Evolutionary conservation across 2,329 filamentous ascomycete species (phyloP).

Genomic region (Eutypella sp.): DNA sequence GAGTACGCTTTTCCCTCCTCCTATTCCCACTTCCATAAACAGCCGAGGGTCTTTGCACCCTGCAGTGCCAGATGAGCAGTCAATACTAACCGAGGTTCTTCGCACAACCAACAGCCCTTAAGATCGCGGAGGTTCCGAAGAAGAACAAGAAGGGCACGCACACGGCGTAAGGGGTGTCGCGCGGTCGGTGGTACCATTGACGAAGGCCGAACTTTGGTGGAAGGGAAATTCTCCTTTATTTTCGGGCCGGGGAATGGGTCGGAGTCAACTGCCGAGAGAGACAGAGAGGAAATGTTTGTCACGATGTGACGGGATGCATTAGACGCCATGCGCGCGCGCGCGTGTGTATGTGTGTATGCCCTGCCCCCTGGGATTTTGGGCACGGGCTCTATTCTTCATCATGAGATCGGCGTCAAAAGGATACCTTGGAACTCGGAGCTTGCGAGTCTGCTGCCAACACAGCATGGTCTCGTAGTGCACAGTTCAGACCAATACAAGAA

Average conservation of each 20-base stretch:
- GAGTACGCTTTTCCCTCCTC: conserved; percentile 57
- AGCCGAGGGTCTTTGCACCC: too few species aligned
- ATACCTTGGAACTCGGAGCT: conserved; percentile 47
- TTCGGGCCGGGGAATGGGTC: too few species aligned
- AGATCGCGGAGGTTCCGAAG: conserved; percentile 51
- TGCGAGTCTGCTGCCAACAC: conserved; percentile 25
- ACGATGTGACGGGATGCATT: conserved; percentile 1
- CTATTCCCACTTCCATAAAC: not conserved
- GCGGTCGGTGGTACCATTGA: not conserved
- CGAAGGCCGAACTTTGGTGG: too few species aligned
- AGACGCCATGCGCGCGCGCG: too few species aligned
- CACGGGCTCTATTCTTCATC: conserved; percentile 28
- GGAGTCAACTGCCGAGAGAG: not conserved
- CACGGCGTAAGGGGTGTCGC: conserved; percentile 27
- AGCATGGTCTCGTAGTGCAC: conserved; percentile 26
- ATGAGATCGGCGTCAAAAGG: conserved; percentile 52
- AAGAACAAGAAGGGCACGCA: conserved; percentile 46
- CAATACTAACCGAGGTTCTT: conserved; percentile 11
- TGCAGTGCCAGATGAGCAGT: too few species aligned
- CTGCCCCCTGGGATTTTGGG: conserved; percentile 23
- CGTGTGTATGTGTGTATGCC: conserved; percentile 20
- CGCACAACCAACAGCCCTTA: conserved; percentile 35
- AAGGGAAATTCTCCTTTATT: too few species aligned
- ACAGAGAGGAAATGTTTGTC: too few species aligned
- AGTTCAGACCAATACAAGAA: conserved; percentile 23